A percentile compares a stretch with the other conserved stretches of the same genome.
These are phyloP conservation scores for Ogataea pini DNA, from an alignment of 805 yeast genomes.

Conservation along the genomic window DNA sequence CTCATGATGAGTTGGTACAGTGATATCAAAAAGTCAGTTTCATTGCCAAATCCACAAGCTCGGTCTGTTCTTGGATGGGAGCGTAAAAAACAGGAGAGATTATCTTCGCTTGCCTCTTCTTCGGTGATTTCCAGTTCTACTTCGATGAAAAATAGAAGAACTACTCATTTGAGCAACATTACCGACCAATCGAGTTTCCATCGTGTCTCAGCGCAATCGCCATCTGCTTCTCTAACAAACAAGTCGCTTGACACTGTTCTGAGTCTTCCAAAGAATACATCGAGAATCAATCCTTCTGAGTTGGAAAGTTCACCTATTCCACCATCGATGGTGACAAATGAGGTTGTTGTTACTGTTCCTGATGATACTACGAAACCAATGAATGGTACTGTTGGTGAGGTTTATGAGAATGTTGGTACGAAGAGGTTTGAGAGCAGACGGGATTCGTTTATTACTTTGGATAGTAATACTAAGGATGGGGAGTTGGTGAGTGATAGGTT, in stretches of 20 bases:
- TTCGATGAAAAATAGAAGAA: constrained; percentile 15
- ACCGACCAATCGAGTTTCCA: constrained; percentile 21
- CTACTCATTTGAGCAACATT: constrained; percentile 21
- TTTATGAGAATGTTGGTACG: neutral
- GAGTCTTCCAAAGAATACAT: constrained; percentile 21
- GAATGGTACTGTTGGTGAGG: no score
- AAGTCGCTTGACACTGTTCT: constrained; percentile 27
- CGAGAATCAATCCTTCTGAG: neutral
- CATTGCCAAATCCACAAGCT: constrained; percentile 58
- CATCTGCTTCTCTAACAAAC: constrained; percentile 22
- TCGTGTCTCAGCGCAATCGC: constrained; percentile 12
- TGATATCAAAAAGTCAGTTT: constrained; percentile 69
- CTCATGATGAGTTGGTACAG: constrained; percentile 83
- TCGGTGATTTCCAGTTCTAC: constrained; percentile 30
- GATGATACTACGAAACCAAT: neutral
- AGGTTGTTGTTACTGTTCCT: constrained; percentile 1
- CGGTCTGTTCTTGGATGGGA: constrained; percentile 50
- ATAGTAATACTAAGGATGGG: constrained; percentile 18
- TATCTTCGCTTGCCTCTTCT: constrained; percentile 29
- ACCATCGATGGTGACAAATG: constrained; percentile 2
- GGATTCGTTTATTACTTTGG: constrained; percentile 21
- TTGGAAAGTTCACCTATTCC: constrained; percentile 4
- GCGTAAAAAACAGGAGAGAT: constrained; percentile 29
- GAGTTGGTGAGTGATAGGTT: constrained; percentile 23
- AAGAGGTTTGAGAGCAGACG: constrained; percentile 11